These are phyloP conservation scores for Colletotrichum limetticola DNA, from an alignment of 2,329 filamentous ascomycete genomes.

Conservation along the genomic window DNA sequence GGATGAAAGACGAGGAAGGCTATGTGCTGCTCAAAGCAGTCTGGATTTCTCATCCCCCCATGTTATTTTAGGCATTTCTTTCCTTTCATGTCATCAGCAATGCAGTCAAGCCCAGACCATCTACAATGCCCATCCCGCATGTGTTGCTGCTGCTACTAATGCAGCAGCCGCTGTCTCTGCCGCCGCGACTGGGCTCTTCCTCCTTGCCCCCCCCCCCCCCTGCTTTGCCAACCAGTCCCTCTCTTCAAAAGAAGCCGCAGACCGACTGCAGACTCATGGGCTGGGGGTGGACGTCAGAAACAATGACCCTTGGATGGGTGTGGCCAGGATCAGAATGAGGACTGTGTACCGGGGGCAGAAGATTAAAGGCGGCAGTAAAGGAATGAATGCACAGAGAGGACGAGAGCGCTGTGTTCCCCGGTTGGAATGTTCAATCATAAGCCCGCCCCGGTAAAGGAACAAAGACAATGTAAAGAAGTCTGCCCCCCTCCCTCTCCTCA, in stretches of 20 bases:
- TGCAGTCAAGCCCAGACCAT: constrained; percentile 7
- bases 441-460: constrained; percentile 19
- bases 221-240: constrained; percentile 19
- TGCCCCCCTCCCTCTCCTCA: neutral
- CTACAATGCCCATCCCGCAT: constrained; percentile 5
- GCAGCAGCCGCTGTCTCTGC: constrained; percentile 19
- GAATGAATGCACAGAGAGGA: constrained; percentile 30
- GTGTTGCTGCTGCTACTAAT: constrained; percentile 13
- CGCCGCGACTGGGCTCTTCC: constrained; percentile 1
- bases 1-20: neutral
- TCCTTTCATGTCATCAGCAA: constrained; percentile 29
- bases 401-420: constrained; percentile 12
- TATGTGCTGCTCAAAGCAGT: constrained; percentile 22
- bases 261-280: constrained; percentile 20
- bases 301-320: constrained; percentile 23
- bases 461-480: constrained; percentile 30
- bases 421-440: constrained; percentile 18
- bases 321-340: constrained; percentile 21
- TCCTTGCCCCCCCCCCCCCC: neutral
- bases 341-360: constrained; percentile 13
- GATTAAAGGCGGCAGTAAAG: constrained; percentile 24
- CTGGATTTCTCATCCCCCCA: neutral
- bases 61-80: constrained; percentile 25
- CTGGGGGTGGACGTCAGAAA: constrained; percentile 20
- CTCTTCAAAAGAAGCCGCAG: constrained; percentile 30